A percentile compares a stretch with the other conserved stretches of the same genome.
These are phyloP conservation scores for slime mould (Dictyostelium discoideum) DNA, from an alignment of 78 protist species.

Conservation along the genomic window dicty_2.7 NC_007091.3:1646001-1646500, in stretches of 20 bases:
- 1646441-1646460: constrained; percentile 4
- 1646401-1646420: constrained; percentile 31
- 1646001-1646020: constrained; percentile 39
- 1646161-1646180: neutral
- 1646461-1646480: neutral
- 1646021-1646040: constrained; percentile 2
- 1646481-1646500: constrained; percentile 27
- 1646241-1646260: constrained; percentile 50
- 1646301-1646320: constrained; percentile 43
- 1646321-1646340: neutral
- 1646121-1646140: neutral
- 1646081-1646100: neutral
- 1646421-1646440: neutral
- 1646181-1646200: neutral
- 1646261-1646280: constrained; percentile 24
- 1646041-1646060: neutral
- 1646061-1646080: neutral
- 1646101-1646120: constrained; percentile 13
- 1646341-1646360: constrained; percentile 36
- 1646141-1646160: neutral
- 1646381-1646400: constrained; percentile 5
- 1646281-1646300: constrained; percentile 3
- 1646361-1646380: constrained; percentile 24
- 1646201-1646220: neutral
- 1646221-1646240: constrained; percentile 21